A percentile compares a stretch with the other conserved stretches of the same genome.
These are phyloP conservation scores for Lepiota venenata DNA, from an alignment of 768 basidiomycete genomes.

Conservation along the genomic window DNA sequence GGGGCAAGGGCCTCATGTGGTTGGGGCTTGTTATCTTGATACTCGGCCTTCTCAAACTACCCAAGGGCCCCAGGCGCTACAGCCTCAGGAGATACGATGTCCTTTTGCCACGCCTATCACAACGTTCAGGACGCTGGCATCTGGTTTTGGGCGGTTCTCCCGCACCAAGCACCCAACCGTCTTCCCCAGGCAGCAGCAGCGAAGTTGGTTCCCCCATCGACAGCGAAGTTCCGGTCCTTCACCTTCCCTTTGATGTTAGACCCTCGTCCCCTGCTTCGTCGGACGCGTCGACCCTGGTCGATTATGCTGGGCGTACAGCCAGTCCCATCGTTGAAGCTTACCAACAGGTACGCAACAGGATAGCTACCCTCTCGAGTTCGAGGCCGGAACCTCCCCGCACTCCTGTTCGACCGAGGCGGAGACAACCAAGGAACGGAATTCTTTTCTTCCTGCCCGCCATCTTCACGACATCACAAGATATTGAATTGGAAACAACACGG, in stretches of 20 bases:
- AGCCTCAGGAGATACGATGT: constrained; percentile 70
- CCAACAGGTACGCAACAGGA: constrained; percentile 54
- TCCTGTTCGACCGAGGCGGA: constrained; percentile 44
- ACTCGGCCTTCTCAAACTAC: constrained; percentile 57
- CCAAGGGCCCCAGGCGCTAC: constrained; percentile 56
- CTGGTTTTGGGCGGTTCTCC: constrained; percentile 65
- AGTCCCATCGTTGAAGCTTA: constrained; percentile 53
- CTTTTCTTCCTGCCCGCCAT: constrained; percentile 83
- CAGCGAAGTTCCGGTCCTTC: constrained; percentile 52
- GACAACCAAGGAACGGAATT: constrained; percentile 51
- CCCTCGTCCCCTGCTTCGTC: constrained; percentile 55
- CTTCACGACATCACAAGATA: constrained; percentile 52
- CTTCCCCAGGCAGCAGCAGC: constrained; percentile 38
- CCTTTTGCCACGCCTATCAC: constrained; percentile 67
- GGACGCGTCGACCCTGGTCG: constrained; percentile 40
- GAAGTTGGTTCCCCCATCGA: constrained; percentile 41
- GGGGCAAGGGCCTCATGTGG: constrained; percentile 90
- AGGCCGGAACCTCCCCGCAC: constrained; percentile 40
- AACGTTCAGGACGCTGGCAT: constrained; percentile 67
- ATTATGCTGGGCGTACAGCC: constrained; percentile 38
- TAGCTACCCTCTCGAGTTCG: constrained; percentile 43
- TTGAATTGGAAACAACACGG: constrained; percentile 36
- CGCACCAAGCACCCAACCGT: constrained; percentile 26
- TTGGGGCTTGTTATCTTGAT: constrained; percentile 71
- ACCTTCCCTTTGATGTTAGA: constrained; percentile 58